A percentile compares a stretch with the other conserved stretches of the same genome.
Conservation (phyloP, 805 yeast species). For the Metschnikowia santaceciliae region DNA sequence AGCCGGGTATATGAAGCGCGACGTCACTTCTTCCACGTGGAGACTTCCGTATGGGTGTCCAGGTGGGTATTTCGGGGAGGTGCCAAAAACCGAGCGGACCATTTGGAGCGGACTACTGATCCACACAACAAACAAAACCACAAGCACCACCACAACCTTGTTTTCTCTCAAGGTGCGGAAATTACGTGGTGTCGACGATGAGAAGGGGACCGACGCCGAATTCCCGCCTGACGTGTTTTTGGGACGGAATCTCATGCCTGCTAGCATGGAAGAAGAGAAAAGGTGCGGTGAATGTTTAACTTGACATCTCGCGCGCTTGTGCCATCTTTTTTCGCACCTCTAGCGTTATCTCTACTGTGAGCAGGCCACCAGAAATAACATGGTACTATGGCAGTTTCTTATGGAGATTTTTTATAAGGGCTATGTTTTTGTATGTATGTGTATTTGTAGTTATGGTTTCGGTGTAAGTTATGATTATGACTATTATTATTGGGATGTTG, state of each 20-base stretch:
- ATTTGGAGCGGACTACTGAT: slow-evolving; percentile 8
- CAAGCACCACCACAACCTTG: slow-evolving; percentile 2
- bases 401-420: no score
- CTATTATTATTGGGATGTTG: no score
- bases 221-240: slow-evolving; percentile 7
- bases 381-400: no score
- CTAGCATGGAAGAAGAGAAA: slow-evolving; percentile 2
- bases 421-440: no score
- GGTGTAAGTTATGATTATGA: no score
- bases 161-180: slow-evolving; percentile 7
- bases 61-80: slow-evolving; percentile 23
- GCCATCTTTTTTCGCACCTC: neutral
- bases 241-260: slow-evolving; percentile 17
- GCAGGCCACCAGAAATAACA: no score
- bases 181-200: neutral
- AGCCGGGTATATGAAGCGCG: slow-evolving; percentile 66
- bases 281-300: neutral
- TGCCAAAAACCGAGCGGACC: neutral
- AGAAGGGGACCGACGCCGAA: slow-evolving; percentile 5
- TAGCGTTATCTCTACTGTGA: neutral
- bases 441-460: no score
- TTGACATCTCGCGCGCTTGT: neutral
- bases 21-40: slow-evolving; percentile 40
- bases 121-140: slow-evolving; percentile 12
- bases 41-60: slow-evolving; percentile 32